A percentile compares a stretch with the other conserved stretches of the same genome.
These are phyloP conservation scores for Diddensiella transvaalensis DNA, from an alignment of 805 yeast genomes.

Conservation along the genomic window DNA sequence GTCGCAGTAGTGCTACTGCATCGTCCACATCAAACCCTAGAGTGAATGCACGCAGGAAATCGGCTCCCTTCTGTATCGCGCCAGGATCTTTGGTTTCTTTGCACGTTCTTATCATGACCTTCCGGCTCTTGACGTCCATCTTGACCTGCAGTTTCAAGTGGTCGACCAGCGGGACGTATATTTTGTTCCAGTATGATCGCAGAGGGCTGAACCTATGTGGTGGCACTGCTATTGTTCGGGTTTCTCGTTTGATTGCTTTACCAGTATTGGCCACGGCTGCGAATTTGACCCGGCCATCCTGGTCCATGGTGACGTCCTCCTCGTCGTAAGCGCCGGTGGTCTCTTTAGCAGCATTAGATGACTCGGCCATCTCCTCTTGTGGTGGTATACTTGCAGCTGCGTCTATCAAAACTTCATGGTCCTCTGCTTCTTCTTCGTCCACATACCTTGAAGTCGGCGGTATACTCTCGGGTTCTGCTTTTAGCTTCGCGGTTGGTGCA, in stretches of 20 bases:
- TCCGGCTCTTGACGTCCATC: slow-evolving; percentile 77
- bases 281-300: slow-evolving; percentile 84
- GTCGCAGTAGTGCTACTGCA: slow-evolving; percentile 87
- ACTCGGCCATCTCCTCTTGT: slow-evolving; percentile 16
- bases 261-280: slow-evolving; percentile 64
- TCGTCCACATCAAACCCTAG: slow-evolving; percentile 97
- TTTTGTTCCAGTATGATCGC: slow-evolving; percentile 85
- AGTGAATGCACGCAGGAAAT: slow-evolving; percentile 91
- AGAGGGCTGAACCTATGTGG: slow-evolving; percentile 97
- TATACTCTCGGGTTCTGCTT: slow-evolving; percentile 5
- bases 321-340: no score
- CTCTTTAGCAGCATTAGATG: slow-evolving; percentile 7
- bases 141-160: slow-evolving; percentile 92
- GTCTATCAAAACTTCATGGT: slow-evolving; percentile 41
- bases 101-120: slow-evolving; percentile 79
- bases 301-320: slow-evolving; percentile 45
- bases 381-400: slow-evolving; percentile 29
- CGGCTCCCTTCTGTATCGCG: slow-evolving; percentile 97
- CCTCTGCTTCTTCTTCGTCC: slow-evolving; percentile 40
- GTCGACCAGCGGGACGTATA: slow-evolving; percentile 93
- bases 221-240: slow-evolving; percentile 88
- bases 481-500: slow-evolving; percentile 36
- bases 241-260: slow-evolving; percentile 70
- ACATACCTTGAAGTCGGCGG: slow-evolving; percentile 38
- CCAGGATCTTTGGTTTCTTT: slow-evolving; percentile 84